Conservation (phyloP, 495 filamentous ascomycete species). For the Lasiosphaeria hispida region DNA sequence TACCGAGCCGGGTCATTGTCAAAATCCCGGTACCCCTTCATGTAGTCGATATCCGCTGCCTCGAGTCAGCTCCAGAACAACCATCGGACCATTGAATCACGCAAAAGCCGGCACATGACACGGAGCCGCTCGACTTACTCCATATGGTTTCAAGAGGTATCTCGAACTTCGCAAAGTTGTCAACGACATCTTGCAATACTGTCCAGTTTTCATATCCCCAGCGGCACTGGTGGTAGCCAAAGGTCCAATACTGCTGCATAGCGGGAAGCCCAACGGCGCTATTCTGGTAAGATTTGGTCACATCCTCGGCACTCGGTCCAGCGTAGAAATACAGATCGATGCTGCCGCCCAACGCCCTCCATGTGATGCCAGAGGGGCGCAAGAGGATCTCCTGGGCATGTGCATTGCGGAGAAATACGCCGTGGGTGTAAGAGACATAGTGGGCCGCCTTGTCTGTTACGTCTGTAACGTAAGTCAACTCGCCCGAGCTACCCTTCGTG, state of each 20-base stretch:
- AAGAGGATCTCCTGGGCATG: constrained; percentile 77
- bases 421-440: constrained; percentile 71
- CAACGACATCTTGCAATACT: constrained; percentile 70
- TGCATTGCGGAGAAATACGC: constrained; percentile 76
- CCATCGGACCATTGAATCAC: background rate
- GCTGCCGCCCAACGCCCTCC: constrained; percentile 75
- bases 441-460: constrained; percentile 50
- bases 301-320: constrained; percentile 68
- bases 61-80: background rate
- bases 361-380: constrained; percentile 64
- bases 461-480: constrained; percentile 52
- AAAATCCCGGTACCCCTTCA: constrained; percentile 67
- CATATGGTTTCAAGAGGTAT: constrained; percentile 85
- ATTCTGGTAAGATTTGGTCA: constrained; percentile 67
- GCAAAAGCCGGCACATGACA: background rate
- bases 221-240: constrained; percentile 82
- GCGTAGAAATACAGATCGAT: constrained; percentile 82
- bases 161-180: constrained; percentile 65
- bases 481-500: constrained; percentile 51
- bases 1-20: constrained; percentile 70
- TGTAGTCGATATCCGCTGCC: constrained; percentile 82
- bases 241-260: constrained; percentile 87
- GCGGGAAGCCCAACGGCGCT: constrained; percentile 68
- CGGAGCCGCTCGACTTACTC: constrained; percentile 34
- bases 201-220: constrained; percentile 80